phyloP scores from a whole-genome alignment of 2,329 filamentous ascomycete species.

The Penicillium sp. region DNA sequence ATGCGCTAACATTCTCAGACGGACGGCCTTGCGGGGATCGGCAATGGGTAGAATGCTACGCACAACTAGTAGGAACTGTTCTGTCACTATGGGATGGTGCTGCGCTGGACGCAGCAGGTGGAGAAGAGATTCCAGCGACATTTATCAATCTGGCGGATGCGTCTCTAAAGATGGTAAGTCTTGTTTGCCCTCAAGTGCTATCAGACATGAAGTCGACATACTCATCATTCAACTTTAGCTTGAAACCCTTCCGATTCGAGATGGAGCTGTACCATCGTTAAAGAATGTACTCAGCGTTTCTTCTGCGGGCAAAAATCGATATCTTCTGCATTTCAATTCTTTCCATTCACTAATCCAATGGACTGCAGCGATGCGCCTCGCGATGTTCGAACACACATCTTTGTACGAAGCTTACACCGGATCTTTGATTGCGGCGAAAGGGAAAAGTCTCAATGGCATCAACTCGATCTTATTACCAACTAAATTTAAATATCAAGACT shows the following conservation, averaged over 20 bases:
- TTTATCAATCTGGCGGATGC: constrained; percentile 98
- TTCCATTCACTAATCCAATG: constrained; percentile 90
- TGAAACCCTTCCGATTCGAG: constrained; percentile 82
- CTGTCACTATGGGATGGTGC: constrained; percentile 94
- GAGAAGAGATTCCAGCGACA: constrained; percentile 80
- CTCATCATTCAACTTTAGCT: constrained; percentile 54
- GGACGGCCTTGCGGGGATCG: constrained; percentile 82
- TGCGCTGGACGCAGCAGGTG: constrained; percentile 81
- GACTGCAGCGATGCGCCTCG: constrained; percentile 88
- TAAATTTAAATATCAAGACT: constrained; percentile 77
- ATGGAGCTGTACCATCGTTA: constrained; percentile 71
- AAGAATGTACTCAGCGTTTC: constrained; percentile 96
- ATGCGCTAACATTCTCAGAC: constrained; percentile 57
- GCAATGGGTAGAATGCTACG: constrained; percentile 95
- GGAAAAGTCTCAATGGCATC: constrained; percentile 85
- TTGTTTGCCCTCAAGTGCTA: not conserved
- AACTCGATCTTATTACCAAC: constrained; percentile 81
- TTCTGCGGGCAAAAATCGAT: constrained; percentile 92
- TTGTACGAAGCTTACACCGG: constrained; percentile 97
- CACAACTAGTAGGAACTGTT: constrained; percentile 91
- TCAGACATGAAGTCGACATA: not conserved
- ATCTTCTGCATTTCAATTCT: constrained; percentile 93
- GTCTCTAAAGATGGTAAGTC: constrained; percentile 89
- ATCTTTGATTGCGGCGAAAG: constrained; percentile 91
- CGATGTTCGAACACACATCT: constrained; percentile 91